phyloP scores from a whole-genome alignment of 768 basidiomycete genomes.

The Collybiopsis confluens region DNA sequence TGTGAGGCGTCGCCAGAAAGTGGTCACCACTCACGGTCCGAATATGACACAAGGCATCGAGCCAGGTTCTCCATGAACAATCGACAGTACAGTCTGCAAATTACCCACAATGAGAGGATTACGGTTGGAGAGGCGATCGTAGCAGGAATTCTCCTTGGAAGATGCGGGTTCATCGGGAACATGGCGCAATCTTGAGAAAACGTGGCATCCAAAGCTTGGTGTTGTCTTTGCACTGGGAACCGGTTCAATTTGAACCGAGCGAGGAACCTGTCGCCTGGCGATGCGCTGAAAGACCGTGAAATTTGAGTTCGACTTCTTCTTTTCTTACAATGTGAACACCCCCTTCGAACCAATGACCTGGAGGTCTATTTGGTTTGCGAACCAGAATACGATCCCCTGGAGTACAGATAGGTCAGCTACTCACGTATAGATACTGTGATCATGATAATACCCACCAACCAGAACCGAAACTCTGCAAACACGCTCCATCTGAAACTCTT shows the following conservation, averaged over 20 bases:
- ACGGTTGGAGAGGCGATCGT: conserved; percentile 17
- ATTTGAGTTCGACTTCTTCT: conserved; percentile 47
- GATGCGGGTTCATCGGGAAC: conserved; percentile 38
- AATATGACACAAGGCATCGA: conserved; percentile 55
- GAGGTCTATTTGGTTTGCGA: conserved; percentile 30
- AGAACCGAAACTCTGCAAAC: conserved; percentile 33
- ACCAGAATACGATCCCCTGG: conserved; percentile 54
- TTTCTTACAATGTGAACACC: conserved; percentile 49
- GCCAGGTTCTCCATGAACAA: conserved; percentile 39
- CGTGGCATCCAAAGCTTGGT: conserved; percentile 47
- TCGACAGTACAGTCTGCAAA: conserved; percentile 41
- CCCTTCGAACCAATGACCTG: conserved; percentile 55
- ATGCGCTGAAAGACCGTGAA: conserved; percentile 40
- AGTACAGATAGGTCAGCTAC: conserved; percentile 3
- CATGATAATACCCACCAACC: conserved; percentile 34
- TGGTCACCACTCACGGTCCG: conserved; percentile 45
- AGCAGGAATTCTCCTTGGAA: conserved; percentile 14
- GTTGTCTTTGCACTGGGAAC: conserved; percentile 51
- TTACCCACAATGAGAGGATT: conserved; percentile 46
- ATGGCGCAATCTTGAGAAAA: conserved; percentile 44
- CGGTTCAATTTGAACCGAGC: conserved; percentile 58
- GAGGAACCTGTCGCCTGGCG: conserved; percentile 34
- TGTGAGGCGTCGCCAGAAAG: background rate
- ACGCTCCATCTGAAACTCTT: conserved; percentile 44
- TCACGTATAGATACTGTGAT: background rate